A percentile compares a stretch with the other conserved stretches of the same genome.
These are phyloP conservation scores for Blastobotrys elegans DNA, from an alignment of 1,139 yeast species.

Conservation along the genomic window DNA sequence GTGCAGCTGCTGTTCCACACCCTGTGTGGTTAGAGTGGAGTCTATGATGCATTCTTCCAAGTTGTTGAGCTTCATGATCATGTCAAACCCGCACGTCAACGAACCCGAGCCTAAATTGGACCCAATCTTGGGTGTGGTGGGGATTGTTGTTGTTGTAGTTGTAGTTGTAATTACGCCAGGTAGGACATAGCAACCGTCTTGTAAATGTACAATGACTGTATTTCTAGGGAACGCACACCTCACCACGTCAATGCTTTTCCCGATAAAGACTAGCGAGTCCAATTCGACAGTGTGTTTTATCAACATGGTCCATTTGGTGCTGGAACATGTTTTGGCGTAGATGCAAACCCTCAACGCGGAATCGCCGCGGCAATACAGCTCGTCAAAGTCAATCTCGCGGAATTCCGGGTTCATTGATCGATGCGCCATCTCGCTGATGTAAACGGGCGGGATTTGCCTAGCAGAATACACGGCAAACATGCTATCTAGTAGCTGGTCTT, in stretches of 20 bases:
- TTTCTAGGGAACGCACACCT: slow-evolving; percentile 27
- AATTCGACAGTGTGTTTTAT: slow-evolving; percentile 18
- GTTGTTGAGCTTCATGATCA: slow-evolving; percentile 44
- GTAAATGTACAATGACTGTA: slow-evolving; percentile 34
- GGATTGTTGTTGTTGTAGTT: background rate
- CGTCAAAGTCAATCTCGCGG: slow-evolving; percentile 30
- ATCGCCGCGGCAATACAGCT: slow-evolving; percentile 16
- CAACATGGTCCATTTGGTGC: slow-evolving; percentile 16
- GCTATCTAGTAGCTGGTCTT: slow-evolving; percentile 32
- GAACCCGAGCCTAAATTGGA: background rate
- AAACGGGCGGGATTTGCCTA: slow-evolving; percentile 35
- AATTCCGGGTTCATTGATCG: slow-evolving; percentile 36
- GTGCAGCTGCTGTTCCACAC: slow-evolving; percentile 15
- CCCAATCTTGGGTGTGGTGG: slow-evolving; percentile 3
- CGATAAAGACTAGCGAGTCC: slow-evolving; percentile 21
- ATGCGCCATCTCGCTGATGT: slow-evolving; percentile 38
- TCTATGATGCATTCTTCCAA: slow-evolving; percentile 42
- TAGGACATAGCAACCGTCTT: slow-evolving; percentile 39
- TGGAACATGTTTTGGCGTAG: slow-evolving; percentile 15
- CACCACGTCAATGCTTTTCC: slow-evolving; percentile 22
- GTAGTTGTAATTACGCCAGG: slow-evolving; percentile 11
- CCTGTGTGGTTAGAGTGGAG: slow-evolving; percentile 28
- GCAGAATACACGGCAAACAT: slow-evolving; percentile 37
- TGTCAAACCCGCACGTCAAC: slow-evolving; percentile 35
- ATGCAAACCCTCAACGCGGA: slow-evolving; percentile 16